Percentiles rank a stretch among this genome's conserved stretches.
phyloP scores from a whole-genome alignment of 495 filamentous ascomycete species.

The Podospora australis region DNA sequence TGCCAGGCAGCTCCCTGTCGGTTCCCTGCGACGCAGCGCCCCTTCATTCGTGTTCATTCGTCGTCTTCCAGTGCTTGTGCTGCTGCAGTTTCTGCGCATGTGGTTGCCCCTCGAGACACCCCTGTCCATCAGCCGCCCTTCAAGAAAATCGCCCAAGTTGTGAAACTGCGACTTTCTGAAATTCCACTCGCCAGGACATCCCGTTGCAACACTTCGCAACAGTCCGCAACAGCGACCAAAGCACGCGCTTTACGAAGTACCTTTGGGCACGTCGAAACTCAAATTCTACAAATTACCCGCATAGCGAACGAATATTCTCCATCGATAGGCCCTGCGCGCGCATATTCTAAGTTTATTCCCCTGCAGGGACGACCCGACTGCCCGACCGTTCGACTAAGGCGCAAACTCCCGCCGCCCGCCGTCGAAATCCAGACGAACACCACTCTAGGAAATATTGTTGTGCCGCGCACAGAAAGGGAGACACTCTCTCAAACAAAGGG shows the following conservation, averaged over 20 bases:
- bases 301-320: background rate
- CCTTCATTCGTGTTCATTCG: conserved; percentile 22
- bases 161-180: conserved; percentile 27
- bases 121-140: conserved; percentile 18
- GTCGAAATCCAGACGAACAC: conserved; percentile 1
- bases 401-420: background rate
- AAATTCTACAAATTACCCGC: background rate
- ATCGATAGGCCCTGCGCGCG: too few species aligned
- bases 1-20: conserved; percentile 19
- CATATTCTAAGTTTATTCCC: too few species aligned
- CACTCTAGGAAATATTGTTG: background rate
- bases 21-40: conserved; percentile 20
- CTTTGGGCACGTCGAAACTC: conserved; percentile 1
- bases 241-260: conserved; percentile 9
- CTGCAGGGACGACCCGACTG: too few species aligned
- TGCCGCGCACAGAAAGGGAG: conserved; percentile 2
- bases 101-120: conserved; percentile 11
- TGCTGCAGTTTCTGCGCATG: too few species aligned
- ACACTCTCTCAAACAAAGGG: conserved; percentile 5
- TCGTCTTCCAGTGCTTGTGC: too few species aligned
- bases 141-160: conserved; percentile 20
- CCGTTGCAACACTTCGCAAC: conserved; percentile 6
- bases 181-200: conserved; percentile 6
- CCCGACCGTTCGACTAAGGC: background rate
- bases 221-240: conserved; percentile 12